Percentiles rank a stretch among this genome's conserved stretches.
phyloP scores from a whole-genome alignment of 2,329 filamentous ascomycete genomes.

The Fusarium penzigii region DNA sequence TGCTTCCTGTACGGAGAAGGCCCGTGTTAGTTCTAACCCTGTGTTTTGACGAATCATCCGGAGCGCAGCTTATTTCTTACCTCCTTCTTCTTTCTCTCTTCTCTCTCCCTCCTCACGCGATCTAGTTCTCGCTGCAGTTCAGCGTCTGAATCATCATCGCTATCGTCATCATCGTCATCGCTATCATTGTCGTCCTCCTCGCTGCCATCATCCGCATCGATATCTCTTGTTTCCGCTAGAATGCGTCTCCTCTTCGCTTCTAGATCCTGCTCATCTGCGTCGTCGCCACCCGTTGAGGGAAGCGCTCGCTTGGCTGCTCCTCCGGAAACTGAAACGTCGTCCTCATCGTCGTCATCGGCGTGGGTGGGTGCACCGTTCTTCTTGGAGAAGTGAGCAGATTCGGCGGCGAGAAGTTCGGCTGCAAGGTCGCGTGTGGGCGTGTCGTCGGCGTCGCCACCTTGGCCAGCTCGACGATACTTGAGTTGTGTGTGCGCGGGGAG shows the following conservation, averaged over 20 bases:
- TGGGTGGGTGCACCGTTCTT: slow-evolving; percentile 58
- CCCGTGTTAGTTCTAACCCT: not conserved
- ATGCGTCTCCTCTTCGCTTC: slow-evolving; percentile 85
- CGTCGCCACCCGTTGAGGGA: slow-evolving; percentile 12
- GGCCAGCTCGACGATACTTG: slow-evolving; percentile 83
- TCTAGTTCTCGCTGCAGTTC: slow-evolving; percentile 91
- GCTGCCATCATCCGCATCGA: slow-evolving; percentile 73
- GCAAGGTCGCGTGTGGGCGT: slow-evolving; percentile 78
- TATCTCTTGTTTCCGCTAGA: slow-evolving; percentile 82
- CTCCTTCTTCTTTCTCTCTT: slow-evolving; percentile 44
- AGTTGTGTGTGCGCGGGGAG: slow-evolving; percentile 91
- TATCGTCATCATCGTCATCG: slow-evolving; percentile 47
- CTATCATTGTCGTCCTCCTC: slow-evolving; percentile 60
- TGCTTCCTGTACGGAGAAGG: slow-evolving; percentile 58
- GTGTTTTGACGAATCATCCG: too few species aligned
- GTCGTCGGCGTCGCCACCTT: slow-evolving; percentile 75
- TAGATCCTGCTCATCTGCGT: slow-evolving; percentile 55
- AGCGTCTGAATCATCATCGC: slow-evolving; percentile 62
- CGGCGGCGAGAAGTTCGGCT: slow-evolving; percentile 85
- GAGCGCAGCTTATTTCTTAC: slow-evolving; percentile 12
- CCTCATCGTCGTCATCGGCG: slow-evolving; percentile 52
- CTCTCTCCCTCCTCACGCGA: slow-evolving; percentile 81
- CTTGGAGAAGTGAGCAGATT: slow-evolving; percentile 85
- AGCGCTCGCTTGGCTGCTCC: slow-evolving; percentile 60
- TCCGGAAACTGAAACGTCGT: slow-evolving; percentile 37